A percentile compares a stretch with the other conserved stretches of the same genome.
These are phyloP conservation scores for Lactifluus piperatus DNA, from an alignment of 768 basidiomycete genomes.

Conservation along the genomic window DNA sequence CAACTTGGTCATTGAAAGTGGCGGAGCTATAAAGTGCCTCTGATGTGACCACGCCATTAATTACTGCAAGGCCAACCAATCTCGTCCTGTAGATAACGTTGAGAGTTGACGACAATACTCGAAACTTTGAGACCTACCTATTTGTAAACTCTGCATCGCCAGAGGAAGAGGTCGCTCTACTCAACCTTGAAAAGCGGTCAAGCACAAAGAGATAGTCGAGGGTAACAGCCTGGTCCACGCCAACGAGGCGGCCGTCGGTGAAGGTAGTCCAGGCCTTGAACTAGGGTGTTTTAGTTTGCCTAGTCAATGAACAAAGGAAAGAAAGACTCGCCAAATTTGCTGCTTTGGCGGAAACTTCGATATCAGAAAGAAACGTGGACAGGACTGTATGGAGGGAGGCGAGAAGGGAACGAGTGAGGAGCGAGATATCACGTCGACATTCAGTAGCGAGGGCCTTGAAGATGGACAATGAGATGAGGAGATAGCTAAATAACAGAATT, in stretches of 20 bases:
- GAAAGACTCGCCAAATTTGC: conserved; percentile 63
- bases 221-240: conserved; percentile 63
- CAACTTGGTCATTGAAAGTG: conserved; percentile 67
- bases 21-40: conserved; percentile 70
- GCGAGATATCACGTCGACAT: conserved; percentile 74
- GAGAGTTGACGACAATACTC: not conserved
- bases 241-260: conserved; percentile 78
- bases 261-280: conserved; percentile 91
- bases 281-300: conserved; percentile 32
- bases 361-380: conserved; percentile 46
- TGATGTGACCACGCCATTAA: conserved; percentile 73
- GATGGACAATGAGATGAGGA: conserved; percentile 78
- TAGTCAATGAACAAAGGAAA: not conserved
- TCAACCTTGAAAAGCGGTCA: conserved; percentile 52
- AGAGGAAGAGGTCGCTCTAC: conserved; percentile 38
- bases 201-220: conserved; percentile 63
- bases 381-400: conserved; percentile 54
- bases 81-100: conserved; percentile 47
- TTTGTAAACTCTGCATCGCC: conserved; percentile 66
- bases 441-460: conserved; percentile 76
- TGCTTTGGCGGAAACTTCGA: conserved; percentile 69
- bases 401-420: conserved; percentile 63
- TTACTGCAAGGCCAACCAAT: conserved; percentile 76
- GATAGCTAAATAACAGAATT: conserved; percentile 37
- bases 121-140: conserved; percentile 39